Base-by-base conservation (phyloP, 2,329 filamentous ascomycete genomes). In the Orbilia blumenaviensis region DNA sequence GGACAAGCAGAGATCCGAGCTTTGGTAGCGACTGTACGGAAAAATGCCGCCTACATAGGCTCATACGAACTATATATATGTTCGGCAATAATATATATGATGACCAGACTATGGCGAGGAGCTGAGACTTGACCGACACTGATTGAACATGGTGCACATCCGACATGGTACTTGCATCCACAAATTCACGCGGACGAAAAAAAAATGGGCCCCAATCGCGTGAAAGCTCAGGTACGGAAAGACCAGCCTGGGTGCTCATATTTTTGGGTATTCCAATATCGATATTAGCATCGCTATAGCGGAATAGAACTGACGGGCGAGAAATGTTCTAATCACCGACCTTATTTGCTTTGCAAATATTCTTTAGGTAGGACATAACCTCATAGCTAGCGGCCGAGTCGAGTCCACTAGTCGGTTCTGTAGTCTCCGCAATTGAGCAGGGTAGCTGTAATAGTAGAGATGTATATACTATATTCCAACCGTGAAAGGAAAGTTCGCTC, bases 321-420 rank as follows among this genome's bases (percentile, higher is more conserved):
- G 7, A 3, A 18, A 23, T 18, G 9, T 32, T 58, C 27, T 9
- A 6, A 14, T 18, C 10, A 80, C 86, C 77, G 79, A 90, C 88
- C 72, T 90, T 90, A 81, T 92, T 88, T 75, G 86, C 86, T 80
- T 86, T 87, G 0, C 89, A 91, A 29, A 93, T 86, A 8, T 86
- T 84, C 80, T 87, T 89, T 56, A 94, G 86, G 81, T 91, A 93
- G 1, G 86, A 89, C 66, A 94, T 89, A 21, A 96, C 91, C 82
- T 96, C 91, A 78, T 85, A 89, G 71, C 90, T 92, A 0, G 90
- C 90, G 0, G 89, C 89, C 6, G 91, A 94, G 82, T 96, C 93
- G 8, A 96, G 85, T 7, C 93, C 93, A 78, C 90, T 93, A 0
- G 92, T 96, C 0, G 92, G 92, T 82, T 95, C 92, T n/a, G n/a